These are phyloP conservation scores for Massariosphaeria phaeospora DNA, from an alignment of 495 filamentous ascomycete species.

Conservation along the genomic window DNA sequence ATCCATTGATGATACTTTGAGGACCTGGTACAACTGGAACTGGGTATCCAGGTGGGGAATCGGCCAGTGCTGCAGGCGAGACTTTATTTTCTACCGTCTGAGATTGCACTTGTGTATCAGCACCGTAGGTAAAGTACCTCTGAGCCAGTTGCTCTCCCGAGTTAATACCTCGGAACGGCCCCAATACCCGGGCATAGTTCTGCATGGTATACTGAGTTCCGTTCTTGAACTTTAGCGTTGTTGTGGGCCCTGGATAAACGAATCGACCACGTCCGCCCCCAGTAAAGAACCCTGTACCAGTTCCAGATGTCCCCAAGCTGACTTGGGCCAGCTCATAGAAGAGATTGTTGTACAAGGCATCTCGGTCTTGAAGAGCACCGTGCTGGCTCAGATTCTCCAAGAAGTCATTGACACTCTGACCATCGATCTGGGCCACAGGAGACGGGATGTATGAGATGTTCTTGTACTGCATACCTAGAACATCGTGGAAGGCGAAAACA, in stretches of 20 bases:
- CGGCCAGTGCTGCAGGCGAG: background rate
- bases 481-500: slow-evolving; percentile 36
- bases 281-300: slow-evolving; percentile 34
- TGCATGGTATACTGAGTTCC: slow-evolving; percentile 26
- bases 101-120: background rate
- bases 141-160: slow-evolving; percentile 18
- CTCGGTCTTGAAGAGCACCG: slow-evolving; percentile 33
- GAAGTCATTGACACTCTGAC: slow-evolving; percentile 31
- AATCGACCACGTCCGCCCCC: slow-evolving; percentile 33
- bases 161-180: slow-evolving; percentile 14
- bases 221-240: slow-evolving; percentile 37
- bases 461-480: slow-evolving; percentile 33
- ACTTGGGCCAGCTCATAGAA: slow-evolving; percentile 34
- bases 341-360: slow-evolving; percentile 35
- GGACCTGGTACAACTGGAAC: slow-evolving; percentile 43
- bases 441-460: slow-evolving; percentile 37
- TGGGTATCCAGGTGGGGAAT: slow-evolving; percentile 46
- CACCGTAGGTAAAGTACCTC: slow-evolving; percentile 13
- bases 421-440: slow-evolving; percentile 36
- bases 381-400: slow-evolving; percentile 28
- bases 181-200: slow-evolving; percentile 26
- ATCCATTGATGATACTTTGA: slow-evolving; percentile 44
- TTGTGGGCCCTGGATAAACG: slow-evolving; percentile 28
- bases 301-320: slow-evolving; percentile 27
- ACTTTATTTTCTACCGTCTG: background rate